Percentiles rank a stretch among this genome's conserved stretches.
Evolutionary conservation across 495 filamentous ascomycete species (phyloP).

Genomic region (Penicillium silybi): DNA sequence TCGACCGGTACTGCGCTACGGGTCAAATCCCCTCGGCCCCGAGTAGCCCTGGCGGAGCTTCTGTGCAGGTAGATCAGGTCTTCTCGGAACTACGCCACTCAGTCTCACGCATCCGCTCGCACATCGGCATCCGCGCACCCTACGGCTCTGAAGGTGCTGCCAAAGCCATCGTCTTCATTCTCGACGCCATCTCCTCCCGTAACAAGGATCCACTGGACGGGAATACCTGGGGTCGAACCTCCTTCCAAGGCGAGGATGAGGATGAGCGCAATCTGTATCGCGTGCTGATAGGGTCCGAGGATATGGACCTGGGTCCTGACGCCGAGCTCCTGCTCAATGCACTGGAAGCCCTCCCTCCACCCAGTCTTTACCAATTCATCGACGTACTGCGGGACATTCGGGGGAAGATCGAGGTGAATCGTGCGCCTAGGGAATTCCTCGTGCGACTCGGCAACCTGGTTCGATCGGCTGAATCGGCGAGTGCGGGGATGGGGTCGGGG

Average conservation of each 20-base stretch:
- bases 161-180: constrained; percentile 38
- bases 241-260: constrained; percentile 41
- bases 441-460: constrained; percentile 30
- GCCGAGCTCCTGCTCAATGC: constrained; percentile 40
- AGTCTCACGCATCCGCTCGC: constrained; percentile 34
- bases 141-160: constrained; percentile 37
- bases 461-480: constrained; percentile 27
- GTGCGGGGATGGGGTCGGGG: constrained; percentile 14
- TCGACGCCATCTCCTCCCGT: constrained; percentile 41
- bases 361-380: constrained; percentile 31
- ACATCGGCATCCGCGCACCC: constrained; percentile 34
- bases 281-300: constrained; percentile 41
- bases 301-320: constrained; percentile 26
- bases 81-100: constrained; percentile 30
- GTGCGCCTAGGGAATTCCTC: constrained; percentile 36
- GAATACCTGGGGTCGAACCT: constrained; percentile 34
- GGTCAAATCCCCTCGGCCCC: constrained; percentile 23
- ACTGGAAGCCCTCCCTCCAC: constrained; percentile 32
- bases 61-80: constrained; percentile 31
- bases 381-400: constrained; percentile 32
- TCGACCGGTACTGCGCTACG: constrained; percentile 41
- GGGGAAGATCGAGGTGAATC: constrained; percentile 38
- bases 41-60: constrained; percentile 10
- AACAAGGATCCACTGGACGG: constrained; percentile 44
- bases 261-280: constrained; percentile 49